These are phyloP conservation scores for Aquilaria malaccensis DNA, from an alignment of 345 rosid genomes.

Conservation along the genomic window DNA sequence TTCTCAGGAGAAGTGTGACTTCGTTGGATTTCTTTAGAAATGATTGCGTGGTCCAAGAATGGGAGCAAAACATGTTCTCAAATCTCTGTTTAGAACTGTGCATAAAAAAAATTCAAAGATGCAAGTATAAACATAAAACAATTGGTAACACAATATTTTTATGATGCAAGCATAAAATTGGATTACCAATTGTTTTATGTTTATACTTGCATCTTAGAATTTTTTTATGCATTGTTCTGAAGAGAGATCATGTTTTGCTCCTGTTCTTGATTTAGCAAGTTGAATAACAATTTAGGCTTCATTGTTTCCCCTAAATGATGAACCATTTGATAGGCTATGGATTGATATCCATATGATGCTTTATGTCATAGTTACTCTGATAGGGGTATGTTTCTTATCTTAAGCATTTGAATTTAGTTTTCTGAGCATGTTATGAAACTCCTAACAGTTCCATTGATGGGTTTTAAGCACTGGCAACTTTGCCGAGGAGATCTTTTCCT, in stretches of 20 bases:
- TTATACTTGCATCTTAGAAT: too few species aligned
- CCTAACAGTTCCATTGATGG: too few species aligned
- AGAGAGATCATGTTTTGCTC: background rate
- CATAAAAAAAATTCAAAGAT: too few species aligned
- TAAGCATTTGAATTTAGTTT: too few species aligned
- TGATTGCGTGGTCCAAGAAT: background rate
- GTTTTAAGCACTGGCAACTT: constrained; percentile 26
- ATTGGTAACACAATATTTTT: background rate
- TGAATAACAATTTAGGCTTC: background rate
- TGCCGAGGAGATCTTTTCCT: constrained; percentile 35
- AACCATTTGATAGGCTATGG: constrained; percentile 43
- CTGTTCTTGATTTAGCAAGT: background rate
- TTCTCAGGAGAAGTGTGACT: too few species aligned
- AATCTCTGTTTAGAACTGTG: too few species aligned
- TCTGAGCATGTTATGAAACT: too few species aligned
- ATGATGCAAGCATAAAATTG: background rate
- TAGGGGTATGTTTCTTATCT: constrained; percentile 22
- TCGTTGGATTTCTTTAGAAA: background rate
- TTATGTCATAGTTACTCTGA: constrained; percentile 75
- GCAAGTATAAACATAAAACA: too few species aligned
- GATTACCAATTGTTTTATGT: background rate
- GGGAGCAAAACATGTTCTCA: background rate
- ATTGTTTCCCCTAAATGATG: constrained; percentile 41
- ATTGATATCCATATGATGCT: constrained; percentile 47
- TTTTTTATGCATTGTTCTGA: too few species aligned